These are phyloP conservation scores for Trypanosoma lewisi DNA, from an alignment of 208 protist genomes.

Conservation along the genomic window DNA sequence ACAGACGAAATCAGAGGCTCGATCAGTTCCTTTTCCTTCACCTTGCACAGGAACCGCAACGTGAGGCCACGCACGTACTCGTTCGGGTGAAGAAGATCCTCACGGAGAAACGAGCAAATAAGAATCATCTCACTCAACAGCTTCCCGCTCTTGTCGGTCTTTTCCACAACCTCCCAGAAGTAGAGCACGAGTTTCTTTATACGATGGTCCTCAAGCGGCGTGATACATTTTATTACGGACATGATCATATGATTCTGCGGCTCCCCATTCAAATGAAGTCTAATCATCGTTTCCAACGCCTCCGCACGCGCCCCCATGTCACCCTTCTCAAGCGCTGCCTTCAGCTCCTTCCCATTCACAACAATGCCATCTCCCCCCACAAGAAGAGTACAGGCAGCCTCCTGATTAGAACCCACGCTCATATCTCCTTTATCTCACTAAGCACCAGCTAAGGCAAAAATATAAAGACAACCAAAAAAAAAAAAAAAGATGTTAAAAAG, in stretches of 20 bases:
- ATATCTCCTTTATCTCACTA: slow-evolving; percentile 19
- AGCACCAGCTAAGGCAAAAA: slow-evolving; percentile 25
- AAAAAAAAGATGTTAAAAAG: no score
- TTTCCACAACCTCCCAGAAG: slow-evolving; percentile 98
- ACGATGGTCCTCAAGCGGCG: slow-evolving; percentile 88
- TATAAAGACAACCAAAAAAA: neutral
- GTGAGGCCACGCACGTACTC: slow-evolving; percentile 98
- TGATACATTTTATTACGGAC: slow-evolving; percentile 96
- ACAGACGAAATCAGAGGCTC: slow-evolving; percentile 96
- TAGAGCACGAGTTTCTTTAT: slow-evolving; percentile 98
- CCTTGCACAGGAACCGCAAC: slow-evolving; percentile 97
- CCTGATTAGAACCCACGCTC: slow-evolving; percentile 33
- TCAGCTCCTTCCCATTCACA: slow-evolving; percentile 82
- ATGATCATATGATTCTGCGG: slow-evolving; percentile 96
- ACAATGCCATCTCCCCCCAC: slow-evolving; percentile 33
- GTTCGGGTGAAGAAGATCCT: slow-evolving; percentile 97
- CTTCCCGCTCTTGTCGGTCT: slow-evolving; percentile 94
- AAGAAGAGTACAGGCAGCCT: slow-evolving; percentile 74
- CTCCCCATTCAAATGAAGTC: slow-evolving; percentile 95
- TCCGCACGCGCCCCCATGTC: slow-evolving; percentile 71
- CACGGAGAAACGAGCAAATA: slow-evolving; percentile 95
- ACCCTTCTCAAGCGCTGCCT: slow-evolving; percentile 88
- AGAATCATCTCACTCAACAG: slow-evolving; percentile 98
- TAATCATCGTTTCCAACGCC: slow-evolving; percentile 93
- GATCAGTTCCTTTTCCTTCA: slow-evolving; percentile 96